Percentiles rank a stretch among this genome's conserved stretches.
Evolutionary conservation across 352 stramenopile species (phyloP).

Genomic region (Pythium grandisporangium): DNA sequence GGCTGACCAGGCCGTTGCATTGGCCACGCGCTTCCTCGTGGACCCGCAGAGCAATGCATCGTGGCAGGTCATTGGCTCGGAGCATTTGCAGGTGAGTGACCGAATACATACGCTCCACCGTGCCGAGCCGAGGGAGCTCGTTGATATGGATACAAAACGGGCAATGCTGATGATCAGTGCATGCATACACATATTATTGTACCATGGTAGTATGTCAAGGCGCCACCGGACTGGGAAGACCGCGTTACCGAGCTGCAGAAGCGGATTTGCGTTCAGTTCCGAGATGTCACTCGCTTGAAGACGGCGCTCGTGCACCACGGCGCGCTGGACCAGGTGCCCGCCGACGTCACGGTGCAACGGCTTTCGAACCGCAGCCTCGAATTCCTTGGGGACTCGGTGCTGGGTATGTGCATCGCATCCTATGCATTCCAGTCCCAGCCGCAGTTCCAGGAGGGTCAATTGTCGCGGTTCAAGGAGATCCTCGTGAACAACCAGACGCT

Average conservation of each 20-base stretch:
- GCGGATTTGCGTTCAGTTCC: slow-evolving; percentile 52
- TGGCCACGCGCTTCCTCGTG: slow-evolving; percentile 12
- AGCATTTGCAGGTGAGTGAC: slow-evolving; percentile 12
- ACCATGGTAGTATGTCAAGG: slow-evolving; percentile 24
- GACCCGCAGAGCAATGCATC: slow-evolving; percentile 10
- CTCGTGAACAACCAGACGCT: slow-evolving; percentile 77
- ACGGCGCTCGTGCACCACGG: slow-evolving; percentile 72
- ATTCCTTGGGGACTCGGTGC: slow-evolving; percentile 72
- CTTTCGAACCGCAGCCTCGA: slow-evolving; percentile 78
- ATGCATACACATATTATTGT: too few species aligned
- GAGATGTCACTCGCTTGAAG: slow-evolving; percentile 42
- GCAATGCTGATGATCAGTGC: neutral
- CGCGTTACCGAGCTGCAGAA: slow-evolving; percentile 39
- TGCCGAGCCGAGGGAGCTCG: too few species aligned
- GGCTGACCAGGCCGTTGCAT: neutral
- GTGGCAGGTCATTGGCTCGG: slow-evolving; percentile 15
- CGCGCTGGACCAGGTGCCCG: slow-evolving; percentile 33
- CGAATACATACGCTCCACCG: too few species aligned
- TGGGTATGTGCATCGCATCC: slow-evolving; percentile 45
- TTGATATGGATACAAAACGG: neutral
- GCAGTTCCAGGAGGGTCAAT: slow-evolving; percentile 58
- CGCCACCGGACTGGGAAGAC: slow-evolving; percentile 35
- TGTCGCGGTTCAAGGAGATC: slow-evolving; percentile 54
- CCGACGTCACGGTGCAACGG: slow-evolving; percentile 34
- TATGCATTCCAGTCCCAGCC: slow-evolving; percentile 74